These are phyloP conservation scores for Nissolia schottii DNA, from an alignment of 306 rosid genomes.

Conservation along the genomic window DNA sequence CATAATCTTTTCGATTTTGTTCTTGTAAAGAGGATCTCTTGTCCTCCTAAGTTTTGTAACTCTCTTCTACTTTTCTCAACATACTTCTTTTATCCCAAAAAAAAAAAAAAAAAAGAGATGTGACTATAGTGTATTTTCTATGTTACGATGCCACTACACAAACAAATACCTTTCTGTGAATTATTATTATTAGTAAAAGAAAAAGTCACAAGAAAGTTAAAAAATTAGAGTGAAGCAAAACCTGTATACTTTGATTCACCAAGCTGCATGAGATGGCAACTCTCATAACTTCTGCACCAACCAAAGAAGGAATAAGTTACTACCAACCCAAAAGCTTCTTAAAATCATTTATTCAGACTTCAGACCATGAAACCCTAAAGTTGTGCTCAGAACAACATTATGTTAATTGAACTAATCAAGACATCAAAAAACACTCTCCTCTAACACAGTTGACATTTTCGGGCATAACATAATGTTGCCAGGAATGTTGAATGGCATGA, in stretches of 20 bases:
- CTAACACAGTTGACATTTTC: neutral
- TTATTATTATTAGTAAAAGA: neutral
- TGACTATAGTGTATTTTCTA: neutral
- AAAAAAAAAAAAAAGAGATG: neutral
- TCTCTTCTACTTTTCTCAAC: too few species aligned
- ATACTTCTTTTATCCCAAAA: too few species aligned
- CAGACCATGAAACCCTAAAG: neutral
- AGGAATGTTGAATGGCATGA: neutral
- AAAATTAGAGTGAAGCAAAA: constrained; percentile 21
- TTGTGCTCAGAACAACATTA: neutral
- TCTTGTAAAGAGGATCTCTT: too few species aligned
- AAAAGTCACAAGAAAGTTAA: neutral
- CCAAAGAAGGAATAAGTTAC: constrained; percentile 14
- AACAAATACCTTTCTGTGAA: neutral
- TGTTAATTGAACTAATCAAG: neutral
- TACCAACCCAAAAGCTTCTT: neutral
- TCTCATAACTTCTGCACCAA: constrained; percentile 24
- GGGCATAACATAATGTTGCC: neutral
- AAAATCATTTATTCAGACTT: neutral
- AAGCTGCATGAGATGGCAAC: neutral
- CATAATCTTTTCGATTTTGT: too few species aligned
- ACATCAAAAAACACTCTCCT: neutral
- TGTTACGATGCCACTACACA: neutral
- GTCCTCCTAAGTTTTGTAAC: too few species aligned
- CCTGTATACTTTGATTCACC: constrained; percentile 22